Evolutionary conservation across 169 alveolate species (phyloP), one percentile per base, ranked within the genome.

Genomic region (Eimeria tenella): DNA sequence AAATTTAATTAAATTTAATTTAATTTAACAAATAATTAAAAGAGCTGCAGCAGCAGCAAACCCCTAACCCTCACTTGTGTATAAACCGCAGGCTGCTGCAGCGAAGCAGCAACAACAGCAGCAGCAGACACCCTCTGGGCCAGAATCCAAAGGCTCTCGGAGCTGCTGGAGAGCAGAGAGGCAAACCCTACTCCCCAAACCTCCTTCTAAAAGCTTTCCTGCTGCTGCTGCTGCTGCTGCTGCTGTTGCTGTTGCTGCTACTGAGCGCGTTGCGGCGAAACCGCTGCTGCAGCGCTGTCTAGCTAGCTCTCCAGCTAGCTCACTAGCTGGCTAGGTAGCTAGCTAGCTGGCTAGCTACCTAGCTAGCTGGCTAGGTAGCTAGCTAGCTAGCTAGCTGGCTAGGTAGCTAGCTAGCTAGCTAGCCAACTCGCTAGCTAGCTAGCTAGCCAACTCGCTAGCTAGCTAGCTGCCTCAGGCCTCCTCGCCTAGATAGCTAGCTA

Each of bases 51-150:
- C n/a, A n/a, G n/a, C n/a, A n/a, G n/a, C n/a, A n/a, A n/a, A n/a
- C n/a, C n/a, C n/a, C n/a, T n/a, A n/a, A n/a, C n/a, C n/a, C n/a
- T n/a, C n/a, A n/a, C n/a, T n/a, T n/a, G n/a, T n/a, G n/a, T n/a
- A n/a, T n/a, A n/a, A n/a, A n/a, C n/a, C n/a, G 11, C 86, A 74
- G 86, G 86, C 21, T 74, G 86, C 62, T 74, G 86, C 86, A 50
- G 21, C 15, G 86, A 25, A 25, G 86, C 23, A 62, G 86, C 5
- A 6, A 7, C 25, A 42, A 49, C 25, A 11, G 62, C 9, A 13
- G 62, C 7, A 17, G 60, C 4, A 25, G n/a, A 19, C 4, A 31
- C 5, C 25, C 31, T 65, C 75, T 65, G 75, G 50, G 62, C 15
- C 6, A 17, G 60, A 11, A 74, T 74, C 7, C 9, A 50, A 74